Conservation (phyloP, 2,329 filamentous ascomycete species). For the Davidsoniella neocaledoniae region DNA sequence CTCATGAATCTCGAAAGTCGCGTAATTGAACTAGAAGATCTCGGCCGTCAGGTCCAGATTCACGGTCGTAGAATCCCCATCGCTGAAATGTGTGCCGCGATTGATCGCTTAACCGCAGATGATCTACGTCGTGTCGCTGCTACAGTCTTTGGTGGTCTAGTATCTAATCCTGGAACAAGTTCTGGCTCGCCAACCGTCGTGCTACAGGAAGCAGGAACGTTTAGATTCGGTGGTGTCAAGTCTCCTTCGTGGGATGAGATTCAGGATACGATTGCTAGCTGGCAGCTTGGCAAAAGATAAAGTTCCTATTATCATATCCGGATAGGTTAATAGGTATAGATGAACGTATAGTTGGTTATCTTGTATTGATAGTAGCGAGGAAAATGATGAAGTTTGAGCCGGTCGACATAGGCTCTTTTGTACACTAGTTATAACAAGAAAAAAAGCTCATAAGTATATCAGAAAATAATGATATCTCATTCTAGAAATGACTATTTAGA, state of each 20-base stretch:
- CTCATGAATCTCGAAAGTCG: constrained; percentile 95
- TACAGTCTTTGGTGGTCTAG: constrained; percentile 59
- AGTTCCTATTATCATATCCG: background rate
- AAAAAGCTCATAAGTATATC: background rate
- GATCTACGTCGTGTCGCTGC: constrained; percentile 72
- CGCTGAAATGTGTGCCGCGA: constrained; percentile 78
- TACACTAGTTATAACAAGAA: constrained; percentile 10
- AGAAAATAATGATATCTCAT: background rate
- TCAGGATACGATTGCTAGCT: constrained; percentile 67
- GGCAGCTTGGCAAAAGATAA: constrained; percentile 40
- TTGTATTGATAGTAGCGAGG: constrained; percentile 4
- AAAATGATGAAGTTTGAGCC: background rate
- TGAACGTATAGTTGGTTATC: background rate
- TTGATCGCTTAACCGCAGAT: constrained; percentile 61
- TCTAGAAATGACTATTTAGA: background rate
- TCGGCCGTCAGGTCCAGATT: constrained; percentile 91
- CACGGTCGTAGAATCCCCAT: constrained; percentile 86
- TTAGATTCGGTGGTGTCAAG: constrained; percentile 28
- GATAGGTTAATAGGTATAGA: background rate
- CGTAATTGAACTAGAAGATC: constrained; percentile 94
- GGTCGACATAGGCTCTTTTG: constrained; percentile 2
- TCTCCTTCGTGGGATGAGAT: constrained; percentile 75
- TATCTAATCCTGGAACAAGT: constrained; percentile 58
- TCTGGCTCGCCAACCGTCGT: constrained; percentile 88
- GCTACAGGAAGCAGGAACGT: constrained; percentile 72